Conservation (phyloP, 192 early-diverging fungal genomes). For the Entophlyctis luteolus region DNA sequence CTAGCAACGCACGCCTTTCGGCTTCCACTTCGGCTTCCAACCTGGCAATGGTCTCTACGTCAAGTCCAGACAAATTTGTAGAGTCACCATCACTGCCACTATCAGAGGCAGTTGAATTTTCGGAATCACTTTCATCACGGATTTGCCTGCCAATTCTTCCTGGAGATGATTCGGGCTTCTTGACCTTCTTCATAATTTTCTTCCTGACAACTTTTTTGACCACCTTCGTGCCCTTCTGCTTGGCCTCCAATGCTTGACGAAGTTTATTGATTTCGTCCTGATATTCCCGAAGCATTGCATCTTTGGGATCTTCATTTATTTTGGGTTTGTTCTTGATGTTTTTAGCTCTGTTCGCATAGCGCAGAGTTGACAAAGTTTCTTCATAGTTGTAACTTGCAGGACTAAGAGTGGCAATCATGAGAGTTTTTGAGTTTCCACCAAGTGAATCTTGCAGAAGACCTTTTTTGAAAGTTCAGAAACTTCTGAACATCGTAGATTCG, state of each 20-base stretch:
- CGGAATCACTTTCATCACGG: conserved; percentile 10
- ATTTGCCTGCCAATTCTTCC: background rate
- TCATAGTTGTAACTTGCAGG: conserved; percentile 63
- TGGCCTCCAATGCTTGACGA: conserved; percentile 45
- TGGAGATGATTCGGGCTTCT: background rate
- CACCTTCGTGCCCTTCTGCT: conserved; percentile 35
- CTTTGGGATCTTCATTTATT: conserved; percentile 66
- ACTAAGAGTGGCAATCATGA: conserved; percentile 62
- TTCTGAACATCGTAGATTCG: conserved; percentile 55
- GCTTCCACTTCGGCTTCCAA: conserved; percentile 57
- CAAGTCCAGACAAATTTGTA: conserved; percentile 37
- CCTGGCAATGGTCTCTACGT: conserved; percentile 48
- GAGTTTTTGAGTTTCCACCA: conserved; percentile 63
- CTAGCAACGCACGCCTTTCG: conserved; percentile 47
- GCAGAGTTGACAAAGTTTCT: conserved; percentile 56
- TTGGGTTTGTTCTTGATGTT: conserved; percentile 65
- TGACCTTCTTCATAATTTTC: conserved; percentile 52
- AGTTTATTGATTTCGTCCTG: conserved; percentile 60
- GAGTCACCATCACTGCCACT: conserved; percentile 29
- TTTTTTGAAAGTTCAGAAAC: conserved; percentile 6
- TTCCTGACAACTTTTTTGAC: conserved; percentile 51
- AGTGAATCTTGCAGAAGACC: conserved; percentile 61
- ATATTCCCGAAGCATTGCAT: conserved; percentile 63
- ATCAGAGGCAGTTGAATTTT: conserved; percentile 19
- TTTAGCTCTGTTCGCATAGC: conserved; percentile 64